phyloP scores from a whole-genome alignment of 139 green algal genomes.

The Axilococcus clingmanii region DNA sequence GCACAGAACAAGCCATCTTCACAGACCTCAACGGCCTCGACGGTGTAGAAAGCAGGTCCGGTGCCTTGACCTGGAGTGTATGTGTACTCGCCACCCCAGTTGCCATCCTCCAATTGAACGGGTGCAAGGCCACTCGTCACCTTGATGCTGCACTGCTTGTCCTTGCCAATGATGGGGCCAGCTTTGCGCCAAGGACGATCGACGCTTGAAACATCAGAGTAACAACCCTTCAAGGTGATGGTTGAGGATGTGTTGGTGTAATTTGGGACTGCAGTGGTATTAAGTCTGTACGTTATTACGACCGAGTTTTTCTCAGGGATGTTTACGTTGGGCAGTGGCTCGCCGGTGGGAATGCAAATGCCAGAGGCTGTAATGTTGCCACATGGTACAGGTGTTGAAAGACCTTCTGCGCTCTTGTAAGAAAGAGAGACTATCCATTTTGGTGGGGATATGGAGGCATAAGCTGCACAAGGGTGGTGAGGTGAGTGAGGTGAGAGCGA shows the following conservation, averaged over 20 bases:
- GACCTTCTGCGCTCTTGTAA: neutral
- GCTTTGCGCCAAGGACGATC: conserved; percentile 21
- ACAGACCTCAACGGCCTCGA: conserved; percentile 18
- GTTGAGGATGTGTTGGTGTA: conserved; percentile 14
- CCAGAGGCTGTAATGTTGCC: neutral
- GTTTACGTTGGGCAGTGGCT: conserved; percentile 1
- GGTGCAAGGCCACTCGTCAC: conserved; percentile 9
- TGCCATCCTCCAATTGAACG: neutral
- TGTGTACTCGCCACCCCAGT: conserved; percentile 1
- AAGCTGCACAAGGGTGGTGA: neutral
- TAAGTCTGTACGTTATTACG: conserved; percentile 6
- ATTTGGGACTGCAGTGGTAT: neutral
- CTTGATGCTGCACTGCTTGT: conserved; percentile 19
- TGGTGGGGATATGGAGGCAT: neutral
- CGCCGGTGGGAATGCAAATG: neutral
- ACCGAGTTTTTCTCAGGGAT: conserved; percentile 9
- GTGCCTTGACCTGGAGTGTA: conserved; percentile 3
- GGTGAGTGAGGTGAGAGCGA: neutral
- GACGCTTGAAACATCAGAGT: neutral
- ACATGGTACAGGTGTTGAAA: neutral
- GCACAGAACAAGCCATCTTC: conserved; percentile 7
- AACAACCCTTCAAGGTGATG: conserved; percentile 18
- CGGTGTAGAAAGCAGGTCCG: conserved; percentile 6
- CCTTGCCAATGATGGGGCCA: conserved; percentile 13
- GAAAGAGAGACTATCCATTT: neutral